Percentiles rank a stretch among this genome's conserved stretches.
Evolutionary conservation across 306 rosid genomes (phyloP).

Genomic region (Adenanthera pavonina): DNA sequence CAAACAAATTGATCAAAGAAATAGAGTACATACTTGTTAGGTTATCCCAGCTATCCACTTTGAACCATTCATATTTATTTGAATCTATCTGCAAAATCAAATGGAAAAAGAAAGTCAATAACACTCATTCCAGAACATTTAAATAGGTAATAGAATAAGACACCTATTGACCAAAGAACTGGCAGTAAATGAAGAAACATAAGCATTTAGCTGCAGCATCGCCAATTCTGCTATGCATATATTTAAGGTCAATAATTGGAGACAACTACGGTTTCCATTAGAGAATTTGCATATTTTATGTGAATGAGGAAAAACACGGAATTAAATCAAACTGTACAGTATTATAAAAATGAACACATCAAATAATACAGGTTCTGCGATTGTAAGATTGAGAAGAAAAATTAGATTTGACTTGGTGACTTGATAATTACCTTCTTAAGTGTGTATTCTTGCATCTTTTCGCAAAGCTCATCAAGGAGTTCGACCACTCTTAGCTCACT

Average conservation of each 20-base stretch:
- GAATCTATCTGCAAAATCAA: slow-evolving; percentile 58
- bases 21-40: slow-evolving; percentile 60
- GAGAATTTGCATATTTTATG: not conserved
- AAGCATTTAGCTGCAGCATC: not conserved
- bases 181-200: slow-evolving; percentile 16
- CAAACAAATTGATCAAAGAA: slow-evolving; percentile 9
- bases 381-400: slow-evolving; percentile 13
- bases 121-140: slow-evolving; percentile 13
- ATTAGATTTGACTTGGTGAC: not conserved
- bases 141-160: not conserved
- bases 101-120: slow-evolving; percentile 30
- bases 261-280: not conserved
- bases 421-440: slow-evolving; percentile 58
- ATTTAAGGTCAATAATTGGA: slow-evolving; percentile 7
- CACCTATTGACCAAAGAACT: slow-evolving; percentile 15
- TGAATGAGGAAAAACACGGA: not conserved
- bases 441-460: slow-evolving; percentile 95
- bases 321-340: slow-evolving; percentile 1
- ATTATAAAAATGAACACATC: slow-evolving; percentile 1
- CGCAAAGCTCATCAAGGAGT: slow-evolving; percentile 93
- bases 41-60: slow-evolving; percentile 81
- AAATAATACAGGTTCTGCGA: slow-evolving; percentile 7
- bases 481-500: slow-evolving; percentile 93
- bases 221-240: not conserved
- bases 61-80: slow-evolving; percentile 64